Conservation (phyloP, 2,329 filamentous ascomycete genomes). For the Diaporthe citrichinensis region DNA sequence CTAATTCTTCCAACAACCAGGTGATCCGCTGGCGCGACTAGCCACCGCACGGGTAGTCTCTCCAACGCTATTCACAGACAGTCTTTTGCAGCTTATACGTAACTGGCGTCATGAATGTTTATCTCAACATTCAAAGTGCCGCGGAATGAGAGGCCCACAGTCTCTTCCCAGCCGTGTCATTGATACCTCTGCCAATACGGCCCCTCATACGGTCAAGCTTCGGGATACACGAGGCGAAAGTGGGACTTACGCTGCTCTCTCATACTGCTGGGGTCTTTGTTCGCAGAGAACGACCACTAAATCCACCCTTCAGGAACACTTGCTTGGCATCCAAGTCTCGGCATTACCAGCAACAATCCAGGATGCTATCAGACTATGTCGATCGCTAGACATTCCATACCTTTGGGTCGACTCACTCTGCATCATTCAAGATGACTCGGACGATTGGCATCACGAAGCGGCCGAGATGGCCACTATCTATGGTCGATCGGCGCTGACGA, state of each 20-base stretch:
- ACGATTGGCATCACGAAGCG: neutral
- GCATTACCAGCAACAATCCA: neutral
- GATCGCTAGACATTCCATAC: neutral
- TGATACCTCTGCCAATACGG: neutral
- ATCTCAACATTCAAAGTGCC: neutral
- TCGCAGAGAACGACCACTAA: neutral
- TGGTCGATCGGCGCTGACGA: neutral
- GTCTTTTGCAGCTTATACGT: neutral
- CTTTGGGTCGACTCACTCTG: neutral
- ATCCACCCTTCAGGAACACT: neutral
- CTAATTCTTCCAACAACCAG: neutral
- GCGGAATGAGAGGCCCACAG: neutral
- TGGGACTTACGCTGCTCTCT: neutral
- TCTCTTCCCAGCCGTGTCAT: neutral
- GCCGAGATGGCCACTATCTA: neutral
- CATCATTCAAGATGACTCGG: neutral
- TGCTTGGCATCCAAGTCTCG: neutral
- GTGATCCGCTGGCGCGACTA: neutral
- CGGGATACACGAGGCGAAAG: rapidly evolving
- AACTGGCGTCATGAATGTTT: neutral
- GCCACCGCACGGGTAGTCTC: neutral
- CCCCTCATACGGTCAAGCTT: neutral
- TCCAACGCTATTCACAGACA: neutral
- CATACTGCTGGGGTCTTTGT: neutral
- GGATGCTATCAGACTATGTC: neutral